phyloP scores from a whole-genome alignment of 1,284 basidiomycete species.

The Heterobasidion annosum region DNA sequence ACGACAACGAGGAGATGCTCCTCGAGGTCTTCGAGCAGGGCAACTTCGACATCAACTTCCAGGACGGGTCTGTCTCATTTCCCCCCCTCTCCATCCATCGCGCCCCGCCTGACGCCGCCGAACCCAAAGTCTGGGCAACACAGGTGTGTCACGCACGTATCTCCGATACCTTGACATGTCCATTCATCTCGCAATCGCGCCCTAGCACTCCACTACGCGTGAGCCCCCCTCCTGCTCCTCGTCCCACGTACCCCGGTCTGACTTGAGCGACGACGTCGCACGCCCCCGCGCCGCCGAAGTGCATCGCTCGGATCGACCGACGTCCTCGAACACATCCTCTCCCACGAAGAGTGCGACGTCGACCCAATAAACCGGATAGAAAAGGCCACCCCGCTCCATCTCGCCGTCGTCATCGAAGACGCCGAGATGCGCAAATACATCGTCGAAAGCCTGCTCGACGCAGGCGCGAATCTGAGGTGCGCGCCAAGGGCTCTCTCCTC shows the following conservation, averaged over 20 bases:
- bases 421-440: conserved; percentile 44
- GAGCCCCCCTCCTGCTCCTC: conserved; percentile 20
- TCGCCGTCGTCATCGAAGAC: conserved; percentile 62
- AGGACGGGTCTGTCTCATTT: conserved; percentile 54
- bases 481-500: conserved; percentile 13
- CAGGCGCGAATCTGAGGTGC: conserved; percentile 67
- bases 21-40: conserved; percentile 50
- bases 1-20: conserved; percentile 67
- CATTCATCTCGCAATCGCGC: not conserved
- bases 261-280: no score
- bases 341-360: conserved; percentile 75
- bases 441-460: conserved; percentile 63
- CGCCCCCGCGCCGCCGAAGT: conserved; percentile 16
- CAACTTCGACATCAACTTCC: conserved; percentile 63
- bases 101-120: not conserved
- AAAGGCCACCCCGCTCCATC: conserved; percentile 76
- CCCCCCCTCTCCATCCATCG: not conserved
- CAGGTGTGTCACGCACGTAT: conserved; percentile 30
- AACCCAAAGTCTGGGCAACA: conserved; percentile 57
- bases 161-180: not conserved
- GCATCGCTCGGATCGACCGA: conserved; percentile 49
- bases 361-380: conserved; percentile 72
- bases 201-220: conserved; percentile 78
- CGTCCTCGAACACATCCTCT: conserved; percentile 68
- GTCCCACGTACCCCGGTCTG: no score